phyloP scores from a whole-genome alignment of 495 filamentous ascomycete species.

The Physcia stellaris region DNA sequence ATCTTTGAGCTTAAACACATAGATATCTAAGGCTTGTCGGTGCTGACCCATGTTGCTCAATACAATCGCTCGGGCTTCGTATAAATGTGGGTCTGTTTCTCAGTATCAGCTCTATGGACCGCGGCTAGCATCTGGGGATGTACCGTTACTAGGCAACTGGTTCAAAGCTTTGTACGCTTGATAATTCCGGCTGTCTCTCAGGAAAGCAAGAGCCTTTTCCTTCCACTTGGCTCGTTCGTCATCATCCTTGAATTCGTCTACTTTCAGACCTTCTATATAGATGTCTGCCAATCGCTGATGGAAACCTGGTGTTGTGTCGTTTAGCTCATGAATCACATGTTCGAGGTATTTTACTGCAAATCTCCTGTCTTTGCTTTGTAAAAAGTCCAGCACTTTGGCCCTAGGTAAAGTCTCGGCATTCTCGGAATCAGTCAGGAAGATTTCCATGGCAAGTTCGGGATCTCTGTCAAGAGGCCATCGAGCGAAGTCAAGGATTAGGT shows the following conservation, averaged over 20 bases:
- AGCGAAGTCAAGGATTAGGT: constrained; percentile 80
- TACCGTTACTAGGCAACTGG: constrained; percentile 66
- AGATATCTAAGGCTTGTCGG: constrained; percentile 86
- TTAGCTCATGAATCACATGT: constrained; percentile 77
- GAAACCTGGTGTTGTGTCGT: constrained; percentile 70
- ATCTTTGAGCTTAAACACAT: constrained; percentile 84
- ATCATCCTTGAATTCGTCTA: constrained; percentile 27
- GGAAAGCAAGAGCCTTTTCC: constrained; percentile 54
- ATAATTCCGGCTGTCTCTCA: constrained; percentile 67
- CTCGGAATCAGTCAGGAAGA: constrained; percentile 87
- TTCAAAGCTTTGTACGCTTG: constrained; percentile 60
- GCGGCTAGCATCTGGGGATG: no score
- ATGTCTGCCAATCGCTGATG: constrained; percentile 71
- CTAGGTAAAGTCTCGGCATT: constrained; percentile 85
- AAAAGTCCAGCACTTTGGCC: constrained; percentile 56
- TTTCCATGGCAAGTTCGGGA: constrained; percentile 75
- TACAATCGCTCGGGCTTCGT: constrained; percentile 81
- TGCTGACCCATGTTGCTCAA: constrained; percentile 94
- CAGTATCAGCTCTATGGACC: not conserved
- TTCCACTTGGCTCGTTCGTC: constrained; percentile 42
- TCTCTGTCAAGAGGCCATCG: constrained; percentile 71
- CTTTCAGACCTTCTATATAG: constrained; percentile 53
- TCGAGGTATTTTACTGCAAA: constrained; percentile 79
- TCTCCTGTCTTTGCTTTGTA: constrained; percentile 49
- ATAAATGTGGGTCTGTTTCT: constrained; percentile 60